Evolutionary conservation across 805 yeast species (phyloP).

Genomic region (Wickerhamiella australiensis): DNA sequence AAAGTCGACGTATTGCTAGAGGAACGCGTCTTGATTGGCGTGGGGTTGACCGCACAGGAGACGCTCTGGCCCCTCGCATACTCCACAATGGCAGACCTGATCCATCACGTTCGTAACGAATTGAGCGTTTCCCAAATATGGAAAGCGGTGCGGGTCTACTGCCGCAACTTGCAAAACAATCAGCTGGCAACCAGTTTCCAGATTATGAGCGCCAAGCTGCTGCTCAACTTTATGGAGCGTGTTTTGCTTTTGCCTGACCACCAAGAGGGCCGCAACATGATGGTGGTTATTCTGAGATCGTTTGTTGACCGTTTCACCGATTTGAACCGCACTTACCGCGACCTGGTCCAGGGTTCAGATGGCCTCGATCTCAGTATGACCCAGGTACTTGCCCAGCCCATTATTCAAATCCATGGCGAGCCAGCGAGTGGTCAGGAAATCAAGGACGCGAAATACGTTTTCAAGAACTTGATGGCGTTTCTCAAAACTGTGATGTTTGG

Average conservation of each 20-base stretch:
- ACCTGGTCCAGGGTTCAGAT: constrained; percentile 26
- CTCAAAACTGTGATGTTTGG: constrained; percentile 83
- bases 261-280: constrained; percentile 68
- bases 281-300: constrained; percentile 77
- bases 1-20: constrained; percentile 76
- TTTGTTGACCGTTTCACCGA: constrained; percentile 71
- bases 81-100: constrained; percentile 88
- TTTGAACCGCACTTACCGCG: constrained; percentile 51
- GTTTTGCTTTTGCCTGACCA: constrained; percentile 72
- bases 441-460: constrained; percentile 77
- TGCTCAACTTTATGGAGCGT: constrained; percentile 78
- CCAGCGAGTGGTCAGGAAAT: constrained; percentile 51
- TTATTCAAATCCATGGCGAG: constrained; percentile 41
- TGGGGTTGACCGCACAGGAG: constrained; percentile 83
- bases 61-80: constrained; percentile 87
- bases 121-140: constrained; percentile 72
- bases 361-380: constrained; percentile 6
- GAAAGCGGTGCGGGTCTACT: constrained; percentile 73
- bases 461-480: constrained; percentile 80
- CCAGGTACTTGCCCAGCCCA: constrained; percentile 39
- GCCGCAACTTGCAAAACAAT: constrained; percentile 67
- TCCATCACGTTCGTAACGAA: constrained; percentile 81
- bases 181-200: constrained; percentile 81
- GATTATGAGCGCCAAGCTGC: constrained; percentile 86
- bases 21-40: constrained; percentile 79